Conservation (phyloP, 768 basidiomycete genomes). For the Mycena albidolilacea region DNA sequence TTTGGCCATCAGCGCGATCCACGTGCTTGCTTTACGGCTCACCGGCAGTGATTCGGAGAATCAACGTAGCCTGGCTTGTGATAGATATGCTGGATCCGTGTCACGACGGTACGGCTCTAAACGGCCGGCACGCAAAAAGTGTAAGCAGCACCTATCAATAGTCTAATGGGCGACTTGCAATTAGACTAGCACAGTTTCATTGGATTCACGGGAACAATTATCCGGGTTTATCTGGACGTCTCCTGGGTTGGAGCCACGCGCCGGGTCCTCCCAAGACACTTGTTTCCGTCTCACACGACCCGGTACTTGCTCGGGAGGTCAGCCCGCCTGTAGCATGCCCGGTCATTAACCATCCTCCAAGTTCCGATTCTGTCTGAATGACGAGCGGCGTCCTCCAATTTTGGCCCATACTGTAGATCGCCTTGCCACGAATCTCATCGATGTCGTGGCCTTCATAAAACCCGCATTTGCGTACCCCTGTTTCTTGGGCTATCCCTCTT, state of each 20-base stretch:
- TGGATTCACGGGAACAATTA: not conserved
- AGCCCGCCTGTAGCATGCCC: no score
- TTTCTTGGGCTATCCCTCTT: not conserved
- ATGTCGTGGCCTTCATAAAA: conserved; percentile 18
- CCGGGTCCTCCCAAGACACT: not conserved
- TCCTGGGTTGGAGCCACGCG: not conserved
- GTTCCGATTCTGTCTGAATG: conserved; percentile 3
- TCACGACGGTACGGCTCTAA: not conserved
- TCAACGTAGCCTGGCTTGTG: not conserved
- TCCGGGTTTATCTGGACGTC: not conserved
- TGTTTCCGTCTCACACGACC: not conserved
- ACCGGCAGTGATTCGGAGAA: not conserved
- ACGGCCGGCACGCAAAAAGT: not conserved
- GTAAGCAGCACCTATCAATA: conserved; percentile 7
- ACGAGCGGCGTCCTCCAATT: not conserved
- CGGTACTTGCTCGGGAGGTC: not conserved
- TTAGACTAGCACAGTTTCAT: conserved; percentile 5
- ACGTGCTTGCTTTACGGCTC: conserved; percentile 6
- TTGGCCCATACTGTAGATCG: conserved; percentile 1
- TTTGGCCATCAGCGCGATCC: not conserved
- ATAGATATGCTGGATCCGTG: conserved; percentile 6
- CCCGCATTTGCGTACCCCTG: not conserved
- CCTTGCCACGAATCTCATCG: conserved; percentile 12
- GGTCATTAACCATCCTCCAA: not conserved
- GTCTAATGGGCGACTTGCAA: conserved; percentile 9